Percentiles rank a stretch among this genome's conserved stretches.
phyloP scores from a whole-genome alignment of 2,329 filamentous ascomycete genomes.

The Aphanoascus verrucosus region DNA sequence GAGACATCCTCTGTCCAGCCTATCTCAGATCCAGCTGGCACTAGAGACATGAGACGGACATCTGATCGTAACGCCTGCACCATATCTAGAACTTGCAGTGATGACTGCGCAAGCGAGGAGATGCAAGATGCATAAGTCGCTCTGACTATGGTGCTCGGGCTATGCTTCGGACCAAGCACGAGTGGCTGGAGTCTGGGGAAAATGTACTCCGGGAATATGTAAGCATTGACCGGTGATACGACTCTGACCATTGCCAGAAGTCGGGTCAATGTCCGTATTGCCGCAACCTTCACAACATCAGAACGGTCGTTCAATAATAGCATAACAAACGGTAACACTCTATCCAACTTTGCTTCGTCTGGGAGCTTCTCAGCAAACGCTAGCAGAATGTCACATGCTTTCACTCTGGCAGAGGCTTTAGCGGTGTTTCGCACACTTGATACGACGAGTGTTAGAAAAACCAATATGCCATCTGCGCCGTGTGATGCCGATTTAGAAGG shows the following conservation, averaged over 20 bases:
- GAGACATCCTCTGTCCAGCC: conserved; percentile 56
- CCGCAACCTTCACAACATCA: conserved; percentile 74
- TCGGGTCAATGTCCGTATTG: conserved; percentile 77
- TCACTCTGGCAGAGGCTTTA: conserved; percentile 72
- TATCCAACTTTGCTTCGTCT: conserved; percentile 90
- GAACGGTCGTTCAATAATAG: conserved; percentile 69
- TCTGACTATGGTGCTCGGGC: conserved; percentile 60
- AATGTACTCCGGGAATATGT: conserved; percentile 57
- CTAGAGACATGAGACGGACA: conserved; percentile 63
- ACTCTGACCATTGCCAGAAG: conserved; percentile 75
- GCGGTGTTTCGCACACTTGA: conserved; percentile 83
- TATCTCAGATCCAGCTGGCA: conserved; percentile 65
- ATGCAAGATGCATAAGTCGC: conserved; percentile 90
- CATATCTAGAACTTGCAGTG: conserved; percentile 77
- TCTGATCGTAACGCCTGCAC: conserved; percentile 78
- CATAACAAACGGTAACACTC: conserved; percentile 83
- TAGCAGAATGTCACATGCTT: conserved; percentile 81
- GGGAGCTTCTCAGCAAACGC: conserved; percentile 85
- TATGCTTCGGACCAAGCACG: conserved; percentile 42
- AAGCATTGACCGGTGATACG: conserved; percentile 64
- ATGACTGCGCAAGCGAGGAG: conserved; percentile 75
- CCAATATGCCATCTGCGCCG: conserved; percentile 78
- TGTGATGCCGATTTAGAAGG: conserved; percentile 51
- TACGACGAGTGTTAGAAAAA: conserved; percentile 81
- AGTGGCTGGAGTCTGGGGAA: conserved; percentile 50